Conservation (phyloP, 345 rosid genomes). For the Aquilaria yunnanensis region DNA sequence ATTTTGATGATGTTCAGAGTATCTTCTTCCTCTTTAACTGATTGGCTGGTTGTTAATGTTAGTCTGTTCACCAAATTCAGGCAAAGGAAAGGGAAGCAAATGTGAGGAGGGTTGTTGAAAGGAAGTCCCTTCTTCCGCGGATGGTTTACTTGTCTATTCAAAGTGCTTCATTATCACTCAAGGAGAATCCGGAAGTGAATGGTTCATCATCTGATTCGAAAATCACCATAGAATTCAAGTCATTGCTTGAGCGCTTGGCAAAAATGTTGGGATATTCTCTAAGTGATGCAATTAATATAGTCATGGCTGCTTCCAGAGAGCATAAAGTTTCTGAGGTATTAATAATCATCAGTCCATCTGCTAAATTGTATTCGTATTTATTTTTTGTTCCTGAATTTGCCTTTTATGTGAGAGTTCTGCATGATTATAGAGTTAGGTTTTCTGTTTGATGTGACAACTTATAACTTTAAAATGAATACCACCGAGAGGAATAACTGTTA, state of each 20-base stretch:
- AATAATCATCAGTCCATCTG: background rate
- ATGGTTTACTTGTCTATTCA: constrained; percentile 79
- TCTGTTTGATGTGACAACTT: constrained; percentile 4
- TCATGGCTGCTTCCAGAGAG: constrained; percentile 56
- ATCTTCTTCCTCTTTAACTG: constrained; percentile 9
- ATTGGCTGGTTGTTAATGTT: constrained; percentile 3
- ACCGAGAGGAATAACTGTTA: constrained; percentile 4
- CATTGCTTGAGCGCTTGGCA: constrained; percentile 67
- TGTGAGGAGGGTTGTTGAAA: constrained; percentile 41
- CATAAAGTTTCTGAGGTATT: constrained; percentile 51
- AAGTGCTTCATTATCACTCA: constrained; percentile 47
- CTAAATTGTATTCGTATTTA: background rate
- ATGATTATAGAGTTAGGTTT: background rate
- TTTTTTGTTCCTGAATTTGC: background rate
- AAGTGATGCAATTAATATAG: constrained; percentile 46
- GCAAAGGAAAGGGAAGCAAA: constrained; percentile 61
- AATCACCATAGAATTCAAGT: constrained; percentile 50
- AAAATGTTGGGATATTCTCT: constrained; percentile 71
- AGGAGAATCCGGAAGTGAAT: constrained; percentile 51
- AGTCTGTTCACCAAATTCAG: constrained; percentile 28
- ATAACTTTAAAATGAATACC: constrained; percentile 1
- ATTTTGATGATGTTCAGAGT: background rate
- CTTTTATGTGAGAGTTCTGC: background rate
- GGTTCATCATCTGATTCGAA: constrained; percentile 51
- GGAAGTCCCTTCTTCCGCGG: constrained; percentile 82